Conservation (phyloP, 257 asterid species). For the Solanum dulcamara region DNA sequence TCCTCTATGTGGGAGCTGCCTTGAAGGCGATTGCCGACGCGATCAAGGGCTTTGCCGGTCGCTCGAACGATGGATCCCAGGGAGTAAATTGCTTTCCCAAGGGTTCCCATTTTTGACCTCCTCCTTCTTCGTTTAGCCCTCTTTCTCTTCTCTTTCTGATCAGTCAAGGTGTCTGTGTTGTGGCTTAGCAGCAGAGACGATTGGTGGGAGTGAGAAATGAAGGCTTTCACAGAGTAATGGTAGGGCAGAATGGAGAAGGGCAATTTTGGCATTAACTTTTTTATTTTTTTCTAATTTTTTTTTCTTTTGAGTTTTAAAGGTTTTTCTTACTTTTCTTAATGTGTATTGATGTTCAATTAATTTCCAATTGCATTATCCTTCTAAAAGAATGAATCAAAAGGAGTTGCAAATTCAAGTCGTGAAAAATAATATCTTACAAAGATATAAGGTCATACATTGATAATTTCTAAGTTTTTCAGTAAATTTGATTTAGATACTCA, state of each 20-base stretch:
- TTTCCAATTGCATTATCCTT: background rate
- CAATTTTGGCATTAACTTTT: background rate
- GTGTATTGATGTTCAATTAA: too few species aligned
- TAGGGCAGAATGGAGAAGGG: background rate
- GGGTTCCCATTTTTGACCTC: conserved; percentile 40
- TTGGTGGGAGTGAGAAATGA: background rate
- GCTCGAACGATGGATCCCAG: conserved; percentile 59
- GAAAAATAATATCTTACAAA: too few species aligned
- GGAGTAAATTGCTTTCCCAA: conserved; percentile 61
- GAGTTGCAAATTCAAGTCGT: too few species aligned
- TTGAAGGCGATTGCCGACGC: conserved; percentile 60
- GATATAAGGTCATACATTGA: too few species aligned
- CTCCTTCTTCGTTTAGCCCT: background rate
- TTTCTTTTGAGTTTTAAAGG: background rate
- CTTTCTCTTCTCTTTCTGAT: background rate
- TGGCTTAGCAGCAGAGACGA: background rate
- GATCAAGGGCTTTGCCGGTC: conserved; percentile 79
- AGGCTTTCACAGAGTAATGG: background rate
- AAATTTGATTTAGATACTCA: too few species aligned
- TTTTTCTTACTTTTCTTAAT: background rate
- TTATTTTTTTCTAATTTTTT: background rate
- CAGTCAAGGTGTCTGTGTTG: background rate
- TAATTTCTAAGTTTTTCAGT: too few species aligned
- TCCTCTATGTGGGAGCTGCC: conserved; percentile 53
- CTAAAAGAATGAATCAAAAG: background rate